phyloP scores from a whole-genome alignment of 2,329 filamentous ascomycete species.

The Metarhizium album region DNA sequence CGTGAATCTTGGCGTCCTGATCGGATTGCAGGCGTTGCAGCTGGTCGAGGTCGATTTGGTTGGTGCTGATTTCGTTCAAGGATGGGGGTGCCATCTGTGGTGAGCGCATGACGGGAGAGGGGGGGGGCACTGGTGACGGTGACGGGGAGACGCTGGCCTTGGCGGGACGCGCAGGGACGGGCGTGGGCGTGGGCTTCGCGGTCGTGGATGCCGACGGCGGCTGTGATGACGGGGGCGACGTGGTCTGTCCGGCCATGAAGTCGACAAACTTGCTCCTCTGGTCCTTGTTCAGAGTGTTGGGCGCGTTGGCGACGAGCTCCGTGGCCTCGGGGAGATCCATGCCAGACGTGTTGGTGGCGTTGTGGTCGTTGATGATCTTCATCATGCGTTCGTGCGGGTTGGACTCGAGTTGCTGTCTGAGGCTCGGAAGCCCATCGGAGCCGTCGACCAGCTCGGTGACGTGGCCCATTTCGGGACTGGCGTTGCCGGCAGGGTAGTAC shows the following conservation, averaged over 20 bases:
- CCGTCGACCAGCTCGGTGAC: conserved; percentile 52
- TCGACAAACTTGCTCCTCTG: conserved; percentile 48
- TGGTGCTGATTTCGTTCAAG: conserved; percentile 54
- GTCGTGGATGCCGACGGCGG: conserved; percentile 14
- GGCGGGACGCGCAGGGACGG: conserved; percentile 7
- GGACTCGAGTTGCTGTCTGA: conserved; percentile 45
- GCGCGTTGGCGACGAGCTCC: conserved; percentile 41
- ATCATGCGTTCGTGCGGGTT: conserved; percentile 53
- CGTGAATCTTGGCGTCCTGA: conserved; percentile 66
- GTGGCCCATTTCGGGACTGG: conserved; percentile 38
- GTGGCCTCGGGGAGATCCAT: conserved; percentile 42
- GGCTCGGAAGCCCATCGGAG: conserved; percentile 37
- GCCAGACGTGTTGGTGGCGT: conserved; percentile 38
- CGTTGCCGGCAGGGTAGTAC: conserved; percentile 17
- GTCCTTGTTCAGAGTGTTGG: conserved; percentile 43
- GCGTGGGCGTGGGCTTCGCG: conserved; percentile 13
- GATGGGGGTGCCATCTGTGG: conserved; percentile 23
- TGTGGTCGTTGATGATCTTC: conserved; percentile 54
- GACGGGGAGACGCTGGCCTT: conserved; percentile 16
- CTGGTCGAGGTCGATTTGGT: conserved; percentile 65
- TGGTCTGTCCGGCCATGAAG: conserved; percentile 42
- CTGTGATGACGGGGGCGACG: conserved; percentile 8
- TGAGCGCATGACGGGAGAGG: conserved; percentile 40
- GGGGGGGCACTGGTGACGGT: conserved; percentile 19
- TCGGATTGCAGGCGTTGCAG: conserved; percentile 69